phyloP scores from a whole-genome alignment of 2,329 filamentous ascomycete genomes.

The Lachnellula subtilissima region DNA sequence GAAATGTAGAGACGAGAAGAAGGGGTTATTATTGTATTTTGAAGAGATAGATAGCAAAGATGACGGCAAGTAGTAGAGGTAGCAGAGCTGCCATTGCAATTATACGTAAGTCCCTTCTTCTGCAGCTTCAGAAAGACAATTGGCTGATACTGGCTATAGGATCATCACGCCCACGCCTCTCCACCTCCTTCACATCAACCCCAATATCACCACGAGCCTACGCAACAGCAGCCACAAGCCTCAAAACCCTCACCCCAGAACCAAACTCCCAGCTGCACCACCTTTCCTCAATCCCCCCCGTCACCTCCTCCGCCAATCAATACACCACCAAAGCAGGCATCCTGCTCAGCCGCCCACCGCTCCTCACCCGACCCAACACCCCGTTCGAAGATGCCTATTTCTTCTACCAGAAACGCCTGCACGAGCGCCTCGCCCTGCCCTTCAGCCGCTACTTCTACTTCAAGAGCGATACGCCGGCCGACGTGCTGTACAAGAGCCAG shows the following conservation, averaged over 20 bases:
- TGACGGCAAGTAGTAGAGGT: slow-evolving; percentile 56
- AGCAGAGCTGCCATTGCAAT: slow-evolving; percentile 45
- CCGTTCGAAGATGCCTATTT: slow-evolving; percentile 90
- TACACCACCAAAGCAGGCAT: slow-evolving; percentile 59
- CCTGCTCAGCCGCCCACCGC: slow-evolving; percentile 80
- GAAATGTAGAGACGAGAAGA: not conserved
- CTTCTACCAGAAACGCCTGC: slow-evolving; percentile 95
- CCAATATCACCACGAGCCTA: slow-evolving; percentile 17
- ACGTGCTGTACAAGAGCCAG: slow-evolving; percentile 88
- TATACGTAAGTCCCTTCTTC: slow-evolving; percentile 40
- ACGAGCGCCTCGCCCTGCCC: slow-evolving; percentile 82
- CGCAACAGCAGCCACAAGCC: slow-evolving; percentile 26
- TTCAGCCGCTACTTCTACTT: slow-evolving; percentile 94
- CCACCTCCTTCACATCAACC: slow-evolving; percentile 10
- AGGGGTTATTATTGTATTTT: not conserved
- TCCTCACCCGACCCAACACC: slow-evolving; percentile 77
- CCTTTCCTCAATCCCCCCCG: slow-evolving; percentile 28
- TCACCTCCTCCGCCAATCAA: slow-evolving; percentile 18
- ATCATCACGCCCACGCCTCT: slow-evolving; percentile 27
- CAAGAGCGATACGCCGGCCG: slow-evolving; percentile 79
- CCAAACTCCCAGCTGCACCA: slow-evolving; percentile 31
- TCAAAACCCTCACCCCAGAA: slow-evolving; percentile 18
- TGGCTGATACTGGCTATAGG: slow-evolving; percentile 12
- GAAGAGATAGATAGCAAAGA: slow-evolving; percentile 23
- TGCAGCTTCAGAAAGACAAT: not conserved